Base-by-base conservation (phyloP, 2,329 filamentous ascomycete genomes). In the Alternaria brassicae region DNA sequence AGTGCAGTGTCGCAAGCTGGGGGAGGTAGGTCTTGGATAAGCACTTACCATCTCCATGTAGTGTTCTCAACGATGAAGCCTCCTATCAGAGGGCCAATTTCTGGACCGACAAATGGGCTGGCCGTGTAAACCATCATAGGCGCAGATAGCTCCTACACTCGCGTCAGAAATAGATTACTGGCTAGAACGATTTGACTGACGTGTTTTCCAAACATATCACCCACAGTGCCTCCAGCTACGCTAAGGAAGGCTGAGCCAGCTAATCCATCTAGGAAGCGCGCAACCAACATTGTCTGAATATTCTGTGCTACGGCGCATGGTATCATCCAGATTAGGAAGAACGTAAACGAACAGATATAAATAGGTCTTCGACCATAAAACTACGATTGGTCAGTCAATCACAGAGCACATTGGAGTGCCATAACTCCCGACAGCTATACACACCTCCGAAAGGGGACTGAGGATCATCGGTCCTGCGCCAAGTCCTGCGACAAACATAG, bases 311-410 rank as follows among this genome's bases (percentile, higher is more conserved):
- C 88, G 1, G 92, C 92, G 64, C 89, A 91, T 0, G 92, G 92
- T 50, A 96, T 87, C 57, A 95, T 80, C 86, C 90, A 96, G 62
- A 96, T 85, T 48, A 93, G 70, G 75, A 93, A 96, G 66, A 91
- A 84, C 3, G 83, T 75, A 77, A 93, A 94, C 0, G 91, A 90
- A 21, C 83, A 79, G 34, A 96, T 83, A 75, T 96, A 97, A 71
- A 96, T 91, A 23, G 89, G 90, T 47, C 92, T 83, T 15, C 93
- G 86, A 40, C 93, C 93, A 76, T 92, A 96, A 76, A 96, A 95
- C 80, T 88, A 51, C 19, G 45, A 13, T 30, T 17, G 30, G 50
- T 45, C 19, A 47, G 53, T 45, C 17, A 15, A 54, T 53, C 27
- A 17, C 19, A 15, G 36, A 21, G 47, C n/a, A 53, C 27, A 39